A percentile compares a stretch with the other conserved stretches of the same genome.
Conservation (phyloP, 2,329 filamentous ascomycete genomes). For the Chlorencoelia australis region DNA sequence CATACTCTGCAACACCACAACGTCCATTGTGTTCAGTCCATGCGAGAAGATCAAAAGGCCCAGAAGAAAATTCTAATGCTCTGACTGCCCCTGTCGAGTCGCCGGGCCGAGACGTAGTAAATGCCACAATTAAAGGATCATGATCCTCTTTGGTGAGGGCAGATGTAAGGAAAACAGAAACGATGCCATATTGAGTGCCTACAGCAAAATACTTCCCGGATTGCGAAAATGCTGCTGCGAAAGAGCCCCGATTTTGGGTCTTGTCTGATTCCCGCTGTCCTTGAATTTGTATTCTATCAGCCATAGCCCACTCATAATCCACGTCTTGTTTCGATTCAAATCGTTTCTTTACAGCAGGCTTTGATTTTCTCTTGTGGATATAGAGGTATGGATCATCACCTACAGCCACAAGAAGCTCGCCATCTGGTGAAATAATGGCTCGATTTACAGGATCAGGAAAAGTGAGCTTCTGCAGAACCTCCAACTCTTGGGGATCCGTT, state of each 20-base stretch:
- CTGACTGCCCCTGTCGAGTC: slow-evolving; percentile 58
- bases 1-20: slow-evolving; percentile 68
- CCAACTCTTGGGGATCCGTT: slow-evolving; percentile 62
- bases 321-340: slow-evolving; percentile 17
- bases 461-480: slow-evolving; percentile 58
- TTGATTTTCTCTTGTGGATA: slow-evolving; percentile 52
- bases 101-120: slow-evolving; percentile 63
- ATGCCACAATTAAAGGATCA: slow-evolving; percentile 61
- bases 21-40: slow-evolving; percentile 86
- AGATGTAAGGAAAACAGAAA: slow-evolving; percentile 60
- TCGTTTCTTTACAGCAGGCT: slow-evolving; percentile 12
- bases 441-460: slow-evolving; percentile 88
- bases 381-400: slow-evolving; percentile 82
- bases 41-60: slow-evolving; percentile 79
- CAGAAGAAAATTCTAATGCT: slow-evolving; percentile 85
- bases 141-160: slow-evolving; percentile 34
- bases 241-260: slow-evolving; percentile 55
- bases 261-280: slow-evolving; percentile 45
- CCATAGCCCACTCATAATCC: slow-evolving; percentile 40
- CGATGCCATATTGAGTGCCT: slow-evolving; percentile 70
- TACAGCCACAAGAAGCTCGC: slow-evolving; percentile 68
- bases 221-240: slow-evolving; percentile 67
- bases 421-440: slow-evolving; percentile 86
- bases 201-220: slow-evolving; percentile 64
- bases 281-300: slow-evolving; percentile 44